Conservation (phyloP, 306 rosid genomes). For the Acacia melanoxylon region DNA sequence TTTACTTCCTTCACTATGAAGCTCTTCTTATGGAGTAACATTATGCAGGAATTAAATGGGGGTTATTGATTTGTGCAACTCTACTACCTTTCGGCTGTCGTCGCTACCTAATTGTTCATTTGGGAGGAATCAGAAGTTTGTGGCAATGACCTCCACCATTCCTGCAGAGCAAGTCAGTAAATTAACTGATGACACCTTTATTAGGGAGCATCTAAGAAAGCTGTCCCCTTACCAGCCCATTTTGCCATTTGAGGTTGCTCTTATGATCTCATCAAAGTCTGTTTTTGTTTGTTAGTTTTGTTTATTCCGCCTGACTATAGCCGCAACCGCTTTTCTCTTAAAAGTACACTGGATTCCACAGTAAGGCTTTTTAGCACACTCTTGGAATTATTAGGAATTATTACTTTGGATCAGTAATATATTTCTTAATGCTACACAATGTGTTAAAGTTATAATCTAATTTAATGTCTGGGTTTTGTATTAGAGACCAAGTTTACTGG, state of each 20-base stretch:
- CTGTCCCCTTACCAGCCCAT: constrained; percentile 92
- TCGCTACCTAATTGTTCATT: constrained; percentile 39
- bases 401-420: neutral
- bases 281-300: neutral
- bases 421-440: neutral
- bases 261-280: neutral
- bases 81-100: constrained; percentile 36
- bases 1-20: neutral
- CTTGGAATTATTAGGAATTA: neutral
- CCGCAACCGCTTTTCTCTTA: neutral
- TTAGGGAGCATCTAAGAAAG: constrained; percentile 76
- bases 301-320: neutral
- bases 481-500: neutral
- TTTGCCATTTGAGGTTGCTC: constrained; percentile 85
- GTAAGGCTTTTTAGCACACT: neutral
- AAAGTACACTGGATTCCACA: neutral
- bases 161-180: constrained; percentile 53
- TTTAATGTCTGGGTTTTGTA: neutral
- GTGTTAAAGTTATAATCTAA: constrained; percentile 16
- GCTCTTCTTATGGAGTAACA: neutral
- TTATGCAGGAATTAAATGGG: constrained; percentile 57
- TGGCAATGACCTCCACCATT: constrained; percentile 60
- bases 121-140: constrained; percentile 42
- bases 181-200: constrained; percentile 77
- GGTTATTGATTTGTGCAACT: constrained; percentile 40